Percentiles rank a stretch among this genome's conserved stretches.
Conservation (phyloP, 2,329 filamentous ascomycete genomes). For the Botrytis medusae region DNA sequence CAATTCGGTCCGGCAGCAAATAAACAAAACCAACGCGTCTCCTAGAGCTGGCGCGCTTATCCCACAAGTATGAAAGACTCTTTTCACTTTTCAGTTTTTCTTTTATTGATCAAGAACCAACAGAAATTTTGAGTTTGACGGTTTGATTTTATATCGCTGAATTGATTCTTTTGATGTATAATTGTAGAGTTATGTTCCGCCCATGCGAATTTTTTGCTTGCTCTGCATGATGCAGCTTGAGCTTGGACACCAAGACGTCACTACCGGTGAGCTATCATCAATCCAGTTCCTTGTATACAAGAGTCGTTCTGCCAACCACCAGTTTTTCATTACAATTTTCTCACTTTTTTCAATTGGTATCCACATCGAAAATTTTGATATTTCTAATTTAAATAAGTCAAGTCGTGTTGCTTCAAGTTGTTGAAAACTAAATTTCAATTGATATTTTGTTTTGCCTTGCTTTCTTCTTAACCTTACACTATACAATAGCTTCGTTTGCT, state of each 20-base stretch:
- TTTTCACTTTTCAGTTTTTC: background rate
- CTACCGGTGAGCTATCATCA: constrained; percentile 12
- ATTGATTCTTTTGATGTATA: background rate
- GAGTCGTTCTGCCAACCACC: constrained; percentile 12
- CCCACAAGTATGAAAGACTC: background rate
- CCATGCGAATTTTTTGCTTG: constrained; percentile 6
- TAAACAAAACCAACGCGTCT: background rate
- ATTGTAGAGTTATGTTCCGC: background rate
- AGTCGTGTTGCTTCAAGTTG: background rate
- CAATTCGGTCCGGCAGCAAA: background rate
- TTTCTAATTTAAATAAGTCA: background rate
- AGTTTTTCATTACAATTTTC: background rate
- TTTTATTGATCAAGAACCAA: background rate
- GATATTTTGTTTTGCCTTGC: background rate
- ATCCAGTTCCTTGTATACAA: background rate
- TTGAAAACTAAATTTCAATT: background rate
- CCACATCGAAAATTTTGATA: background rate
- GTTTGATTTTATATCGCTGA: background rate
- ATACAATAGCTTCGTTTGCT: constrained; percentile 2
- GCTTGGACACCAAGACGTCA: constrained; percentile 17
- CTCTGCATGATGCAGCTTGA: constrained; percentile 16
- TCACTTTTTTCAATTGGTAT: background rate
- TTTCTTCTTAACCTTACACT: background rate
- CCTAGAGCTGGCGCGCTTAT: background rate
- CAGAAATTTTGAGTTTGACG: background rate